Percentiles rank a stretch among this genome's conserved stretches.
These are phyloP conservation scores for Vigna reflexopilosa DNA, from an alignment of 306 rosid species.

Conservation along the genomic window DNA sequence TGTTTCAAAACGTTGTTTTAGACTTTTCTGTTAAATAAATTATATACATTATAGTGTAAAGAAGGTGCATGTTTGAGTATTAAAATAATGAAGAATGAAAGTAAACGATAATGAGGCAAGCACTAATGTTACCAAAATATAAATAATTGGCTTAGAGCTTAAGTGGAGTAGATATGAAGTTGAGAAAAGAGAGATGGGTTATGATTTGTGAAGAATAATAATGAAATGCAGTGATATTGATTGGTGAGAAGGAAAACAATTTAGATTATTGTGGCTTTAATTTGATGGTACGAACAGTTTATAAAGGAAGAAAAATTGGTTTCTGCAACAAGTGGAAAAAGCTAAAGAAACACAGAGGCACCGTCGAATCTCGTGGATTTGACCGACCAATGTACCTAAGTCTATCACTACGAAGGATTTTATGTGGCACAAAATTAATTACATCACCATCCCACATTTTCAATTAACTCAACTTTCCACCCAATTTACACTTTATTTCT, in stretches of 20 bases:
- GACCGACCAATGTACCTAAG: slow-evolving; percentile 13
- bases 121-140: slow-evolving; percentile 22
- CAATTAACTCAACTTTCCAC: neutral
- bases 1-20: too few species aligned
- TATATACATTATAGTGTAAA: slow-evolving; percentile 27
- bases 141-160: slow-evolving; percentile 39
- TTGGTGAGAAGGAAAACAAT: slow-evolving; percentile 33
- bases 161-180: slow-evolving; percentile 37
- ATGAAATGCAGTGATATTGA: slow-evolving; percentile 24
- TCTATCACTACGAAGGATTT: neutral
- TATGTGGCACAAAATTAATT: slow-evolving; percentile 12
- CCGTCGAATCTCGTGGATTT: slow-evolving; percentile 3
- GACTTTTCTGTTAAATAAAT: too few species aligned
- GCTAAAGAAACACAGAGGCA: neutral
- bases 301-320: slow-evolving; percentile 5
- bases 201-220: slow-evolving; percentile 18
- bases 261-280: slow-evolving; percentile 32
- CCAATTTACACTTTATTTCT: neutral
- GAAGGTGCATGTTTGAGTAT: slow-evolving; percentile 39
- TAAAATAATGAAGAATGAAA: slow-evolving; percentile 44
- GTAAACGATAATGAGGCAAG: slow-evolving; percentile 44
- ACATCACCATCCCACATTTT: neutral
- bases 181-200: slow-evolving; percentile 28
- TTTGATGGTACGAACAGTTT: neutral
- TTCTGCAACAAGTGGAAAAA: neutral